Evolutionary conservation across 371 early-diverging fungal species (phyloP).

Genomic region (Apophysomyces ossiformis): DNA sequence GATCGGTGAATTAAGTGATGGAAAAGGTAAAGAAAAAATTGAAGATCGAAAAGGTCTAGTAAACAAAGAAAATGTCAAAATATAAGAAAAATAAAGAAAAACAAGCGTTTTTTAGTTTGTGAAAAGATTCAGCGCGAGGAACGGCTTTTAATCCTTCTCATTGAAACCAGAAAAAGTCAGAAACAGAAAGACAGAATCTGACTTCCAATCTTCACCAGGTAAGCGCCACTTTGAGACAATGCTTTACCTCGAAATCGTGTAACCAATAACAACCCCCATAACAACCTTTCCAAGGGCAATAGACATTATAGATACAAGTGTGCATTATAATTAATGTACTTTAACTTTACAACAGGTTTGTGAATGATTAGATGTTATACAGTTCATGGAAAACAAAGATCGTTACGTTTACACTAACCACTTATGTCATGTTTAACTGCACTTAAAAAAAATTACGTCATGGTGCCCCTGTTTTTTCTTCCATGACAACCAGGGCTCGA

Average conservation of each 20-base stretch:
- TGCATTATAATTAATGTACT: too few species aligned
- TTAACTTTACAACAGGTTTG: neutral
- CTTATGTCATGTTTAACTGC: slow-evolving; percentile 10
- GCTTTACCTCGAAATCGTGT: slow-evolving; percentile 1
- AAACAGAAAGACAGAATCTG: slow-evolving; percentile 9
- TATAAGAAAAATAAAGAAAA: neutral
- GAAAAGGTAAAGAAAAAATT: neutral
- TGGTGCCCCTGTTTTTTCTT: neutral
- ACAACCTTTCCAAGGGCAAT: neutral
- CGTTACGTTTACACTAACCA: neutral
- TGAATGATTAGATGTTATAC: neutral
- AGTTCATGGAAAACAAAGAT: neutral
- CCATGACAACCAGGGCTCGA: neutral
- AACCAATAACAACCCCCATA: neutral
- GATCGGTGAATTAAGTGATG: neutral
- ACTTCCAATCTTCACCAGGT: neutral
- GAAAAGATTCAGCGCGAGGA: neutral
- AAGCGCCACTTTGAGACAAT: slow-evolving; percentile 1
- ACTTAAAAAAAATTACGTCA: slow-evolving; percentile 3
- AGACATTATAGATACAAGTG: too few species aligned
- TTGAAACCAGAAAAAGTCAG: slow-evolving; percentile 11
- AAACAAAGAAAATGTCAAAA: neutral
- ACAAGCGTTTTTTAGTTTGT: neutral
- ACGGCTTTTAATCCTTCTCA: slow-evolving; percentile 8
- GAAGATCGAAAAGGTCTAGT: neutral